Conservation (phyloP, 192 early-diverging fungal species). For the Coemansia sp. region DNA sequence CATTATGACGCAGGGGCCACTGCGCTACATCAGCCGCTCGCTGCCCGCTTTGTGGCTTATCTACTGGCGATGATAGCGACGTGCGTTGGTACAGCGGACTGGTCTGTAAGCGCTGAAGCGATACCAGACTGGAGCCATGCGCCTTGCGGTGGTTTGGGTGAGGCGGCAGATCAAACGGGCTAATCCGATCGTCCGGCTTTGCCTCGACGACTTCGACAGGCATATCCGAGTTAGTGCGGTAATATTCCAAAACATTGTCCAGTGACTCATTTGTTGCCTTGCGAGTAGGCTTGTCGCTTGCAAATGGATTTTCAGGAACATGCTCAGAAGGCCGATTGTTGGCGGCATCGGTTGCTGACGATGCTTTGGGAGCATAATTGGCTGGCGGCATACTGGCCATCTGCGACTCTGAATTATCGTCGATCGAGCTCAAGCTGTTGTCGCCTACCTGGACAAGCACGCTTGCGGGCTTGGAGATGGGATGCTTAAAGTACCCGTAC, state of each 20-base stretch:
- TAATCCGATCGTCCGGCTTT: not conserved
- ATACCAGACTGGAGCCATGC: slow-evolving; percentile 8
- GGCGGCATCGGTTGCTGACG: not conserved
- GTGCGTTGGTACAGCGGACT: slow-evolving; percentile 34
- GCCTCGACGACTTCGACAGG: not conserved
- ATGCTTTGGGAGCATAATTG: not conserved
- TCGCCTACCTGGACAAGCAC: slow-evolving; percentile 44
- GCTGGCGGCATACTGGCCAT: not conserved
- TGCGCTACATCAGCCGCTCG: not conserved
- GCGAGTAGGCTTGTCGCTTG: slow-evolving; percentile 18
- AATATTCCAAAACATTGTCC: slow-evolving; percentile 52
- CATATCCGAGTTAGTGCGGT: slow-evolving; percentile 22
- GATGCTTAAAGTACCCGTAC: slow-evolving; percentile 4
- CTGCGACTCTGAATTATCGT: not conserved
- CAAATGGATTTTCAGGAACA: slow-evolving; percentile 1
- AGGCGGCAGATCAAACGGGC: slow-evolving; percentile 2
- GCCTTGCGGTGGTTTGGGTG: slow-evolving; percentile 1
- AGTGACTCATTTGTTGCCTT: slow-evolving; percentile 47
- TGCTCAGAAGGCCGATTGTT: not conserved
- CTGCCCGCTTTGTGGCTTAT: slow-evolving; percentile 10
- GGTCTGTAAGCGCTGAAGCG: slow-evolving; percentile 10
- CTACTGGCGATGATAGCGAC: slow-evolving; percentile 34
- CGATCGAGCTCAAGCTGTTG: slow-evolving; percentile 6
- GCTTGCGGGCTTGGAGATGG: slow-evolving; percentile 30
- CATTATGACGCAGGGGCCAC: not conserved